Evolutionary conservation across 192 early-diverging fungal genomes (phyloP).

Genomic region (Rhizophagus sp.): DNA sequence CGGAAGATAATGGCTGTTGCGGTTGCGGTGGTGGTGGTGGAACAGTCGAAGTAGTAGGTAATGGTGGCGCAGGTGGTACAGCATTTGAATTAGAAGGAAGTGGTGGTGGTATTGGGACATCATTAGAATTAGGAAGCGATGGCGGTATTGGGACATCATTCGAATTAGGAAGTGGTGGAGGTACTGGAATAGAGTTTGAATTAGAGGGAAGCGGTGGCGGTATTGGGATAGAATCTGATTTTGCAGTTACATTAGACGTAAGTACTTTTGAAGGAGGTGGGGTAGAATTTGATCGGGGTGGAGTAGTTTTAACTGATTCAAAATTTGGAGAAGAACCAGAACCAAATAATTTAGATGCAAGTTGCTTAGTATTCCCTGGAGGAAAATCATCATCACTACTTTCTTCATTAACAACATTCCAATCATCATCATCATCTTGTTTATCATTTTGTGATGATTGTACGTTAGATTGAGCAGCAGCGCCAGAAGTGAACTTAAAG

Average conservation of each 20-base stretch:
- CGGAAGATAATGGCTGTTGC: slow-evolving; percentile 7
- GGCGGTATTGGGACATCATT: slow-evolving; percentile 3
- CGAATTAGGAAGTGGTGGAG: slow-evolving; percentile 27
- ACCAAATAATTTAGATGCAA: slow-evolving; percentile 34
- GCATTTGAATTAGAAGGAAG: slow-evolving; percentile 28
- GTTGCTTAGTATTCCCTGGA: slow-evolving; percentile 21
- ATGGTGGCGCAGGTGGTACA: slow-evolving; percentile 19
- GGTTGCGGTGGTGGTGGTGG: slow-evolving; percentile 15
- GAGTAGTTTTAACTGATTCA: slow-evolving; percentile 1
- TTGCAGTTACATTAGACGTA: neutral
- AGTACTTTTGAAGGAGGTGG: slow-evolving; percentile 32
- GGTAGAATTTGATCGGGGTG: neutral
- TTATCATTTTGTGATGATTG: neutral
- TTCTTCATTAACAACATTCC: slow-evolving; percentile 35
- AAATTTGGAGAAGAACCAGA: slow-evolving; percentile 2
- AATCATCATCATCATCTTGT: slow-evolving; percentile 36
- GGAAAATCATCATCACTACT: slow-evolving; percentile 34
- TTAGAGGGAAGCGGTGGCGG: slow-evolving; percentile 31
- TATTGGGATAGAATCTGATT: slow-evolving; percentile 12
- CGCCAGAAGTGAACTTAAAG: slow-evolving; percentile 33
- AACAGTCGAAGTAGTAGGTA: slow-evolving; percentile 16
- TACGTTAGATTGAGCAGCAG: slow-evolving; percentile 1
- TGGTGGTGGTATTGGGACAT: slow-evolving; percentile 23
- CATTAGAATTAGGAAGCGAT: slow-evolving; percentile 28
- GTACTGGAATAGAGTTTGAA: slow-evolving; percentile 5